Percentiles rank a stretch among this genome's conserved stretches.
Evolutionary conservation across 192 early-diverging fungal genomes (phyloP).

Genomic region (Linderina pennispora): DNA sequence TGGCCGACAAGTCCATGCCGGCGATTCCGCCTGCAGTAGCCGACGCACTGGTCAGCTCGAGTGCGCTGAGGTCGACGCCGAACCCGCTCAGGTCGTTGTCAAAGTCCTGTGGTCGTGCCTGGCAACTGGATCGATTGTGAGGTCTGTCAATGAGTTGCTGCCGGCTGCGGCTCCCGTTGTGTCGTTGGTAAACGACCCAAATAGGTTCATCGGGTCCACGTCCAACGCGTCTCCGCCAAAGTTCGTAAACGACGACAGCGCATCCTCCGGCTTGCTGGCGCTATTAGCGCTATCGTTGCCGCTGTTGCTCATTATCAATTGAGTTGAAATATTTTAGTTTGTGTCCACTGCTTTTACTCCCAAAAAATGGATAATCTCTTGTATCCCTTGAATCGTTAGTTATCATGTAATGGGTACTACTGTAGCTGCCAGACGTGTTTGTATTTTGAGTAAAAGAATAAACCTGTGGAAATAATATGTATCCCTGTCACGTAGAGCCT

Average conservation of each 20-base stretch:
- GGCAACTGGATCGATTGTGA: too few species aligned
- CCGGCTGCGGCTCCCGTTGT: neutral
- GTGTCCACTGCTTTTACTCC: too few species aligned
- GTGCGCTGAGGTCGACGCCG: constrained; percentile 21
- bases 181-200: constrained; percentile 38
- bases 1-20: constrained; percentile 27
- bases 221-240: constrained; percentile 21
- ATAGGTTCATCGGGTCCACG: constrained; percentile 22
- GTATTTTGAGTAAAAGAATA: too few species aligned
- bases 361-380: too few species aligned
- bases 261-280: constrained; percentile 1
- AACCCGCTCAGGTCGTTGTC: constrained; percentile 23
- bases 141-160: too few species aligned
- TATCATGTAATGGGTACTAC: too few species aligned
- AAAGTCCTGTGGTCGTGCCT: too few species aligned
- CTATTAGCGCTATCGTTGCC: neutral
- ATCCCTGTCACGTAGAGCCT: too few species aligned
- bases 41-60: constrained; percentile 8
- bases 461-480: too few species aligned
- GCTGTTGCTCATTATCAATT: constrained; percentile 19
- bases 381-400: too few species aligned
- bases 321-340: too few species aligned
- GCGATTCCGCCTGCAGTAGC: neutral
- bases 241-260: constrained; percentile 22
- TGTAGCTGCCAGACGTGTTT: too few species aligned